phyloP scores from a whole-genome alignment of 2,329 filamentous ascomycete genomes.

The Phyllosticta paracitricarpa region DNA sequence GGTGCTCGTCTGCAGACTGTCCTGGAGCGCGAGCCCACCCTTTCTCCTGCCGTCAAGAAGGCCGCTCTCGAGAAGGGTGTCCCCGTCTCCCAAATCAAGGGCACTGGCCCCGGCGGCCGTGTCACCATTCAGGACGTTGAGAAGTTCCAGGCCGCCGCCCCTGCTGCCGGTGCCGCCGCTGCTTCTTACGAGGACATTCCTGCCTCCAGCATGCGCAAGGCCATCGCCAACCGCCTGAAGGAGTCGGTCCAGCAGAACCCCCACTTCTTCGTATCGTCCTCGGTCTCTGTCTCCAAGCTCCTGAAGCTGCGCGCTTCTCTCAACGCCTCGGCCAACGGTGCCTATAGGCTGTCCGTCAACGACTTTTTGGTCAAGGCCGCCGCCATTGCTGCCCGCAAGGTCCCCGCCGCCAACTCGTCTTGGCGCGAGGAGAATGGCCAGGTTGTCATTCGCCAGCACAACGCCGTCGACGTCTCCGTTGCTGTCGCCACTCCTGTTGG shows the following conservation, averaged over 20 bases:
- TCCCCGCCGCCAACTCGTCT: constrained; percentile 89
- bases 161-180: constrained; percentile 37
- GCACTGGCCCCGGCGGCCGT: constrained; percentile 72
- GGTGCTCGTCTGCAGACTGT: constrained; percentile 71
- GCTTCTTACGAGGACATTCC: constrained; percentile 73
- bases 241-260: constrained; percentile 90
- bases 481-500: constrained; percentile 87
- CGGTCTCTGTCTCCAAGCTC: constrained; percentile 87
- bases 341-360: constrained; percentile 99
- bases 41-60: constrained; percentile 64
- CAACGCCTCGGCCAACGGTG: constrained; percentile 77
- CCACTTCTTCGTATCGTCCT: constrained; percentile 92
- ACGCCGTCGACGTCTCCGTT: constrained; percentile 87
- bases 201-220: constrained; percentile 91
- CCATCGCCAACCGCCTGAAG: constrained; percentile 82
- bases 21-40: constrained; percentile 71
- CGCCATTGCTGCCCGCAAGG: constrained; percentile 78
- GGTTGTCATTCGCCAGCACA: constrained; percentile 80
- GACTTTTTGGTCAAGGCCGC: constrained; percentile 99
- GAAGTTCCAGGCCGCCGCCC: constrained; percentile 57
- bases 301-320: constrained; percentile 91
- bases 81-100: constrained; percentile 69
- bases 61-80: constrained; percentile 80
- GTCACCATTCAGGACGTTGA: constrained; percentile 91
- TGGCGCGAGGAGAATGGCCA: constrained; percentile 73